Percentiles rank a stretch among this genome's conserved stretches.
These are phyloP conservation scores for Ceratopteris richardii DNA, from an alignment of 75 land plant genomes.

Conservation along the genomic window DNA sequence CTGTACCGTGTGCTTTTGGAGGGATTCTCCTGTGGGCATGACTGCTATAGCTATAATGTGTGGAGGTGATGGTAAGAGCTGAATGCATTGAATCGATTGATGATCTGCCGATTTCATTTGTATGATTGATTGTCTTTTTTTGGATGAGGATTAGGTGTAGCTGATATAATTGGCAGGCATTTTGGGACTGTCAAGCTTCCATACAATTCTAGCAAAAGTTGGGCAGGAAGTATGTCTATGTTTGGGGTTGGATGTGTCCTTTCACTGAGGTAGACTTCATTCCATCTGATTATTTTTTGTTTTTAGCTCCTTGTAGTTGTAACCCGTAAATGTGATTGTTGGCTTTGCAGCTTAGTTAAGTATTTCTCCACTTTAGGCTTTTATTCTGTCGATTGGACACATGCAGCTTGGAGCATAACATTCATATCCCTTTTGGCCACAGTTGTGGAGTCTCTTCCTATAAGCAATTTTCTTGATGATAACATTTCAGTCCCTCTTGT, in stretches of 20 bases:
- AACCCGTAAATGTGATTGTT: too few relatives aligned
- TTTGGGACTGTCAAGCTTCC: slow-evolving; percentile 67
- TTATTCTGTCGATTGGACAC: slow-evolving; percentile 42
- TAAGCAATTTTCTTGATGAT: slow-evolving; percentile 52
- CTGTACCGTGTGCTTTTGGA: slow-evolving; percentile 69
- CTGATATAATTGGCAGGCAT: slow-evolving; percentile 87
- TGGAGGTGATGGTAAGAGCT: slow-evolving; percentile 80
- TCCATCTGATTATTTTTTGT: too few relatives aligned
- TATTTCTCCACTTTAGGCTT: slow-evolving; percentile 62
- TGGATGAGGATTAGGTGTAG: slow-evolving; percentile 78
- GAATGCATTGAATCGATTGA: too few relatives aligned
- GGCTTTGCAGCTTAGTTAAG: slow-evolving; percentile 46
- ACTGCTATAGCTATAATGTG: slow-evolving; percentile 77
- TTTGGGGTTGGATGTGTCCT: slow-evolving; percentile 52
- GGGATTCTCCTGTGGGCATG: slow-evolving; percentile 76
- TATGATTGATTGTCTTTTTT: too few relatives aligned
- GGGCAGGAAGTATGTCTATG: slow-evolving; percentile 94
- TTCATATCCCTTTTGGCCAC: slow-evolving; percentile 68
- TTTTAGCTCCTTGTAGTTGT: too few relatives aligned
- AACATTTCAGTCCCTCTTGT: slow-evolving; percentile 80
- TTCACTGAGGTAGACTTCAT: slow-evolving; percentile 43
- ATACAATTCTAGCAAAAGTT: slow-evolving; percentile 73
- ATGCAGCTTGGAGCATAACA: slow-evolving; percentile 39
- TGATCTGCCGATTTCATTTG: too few relatives aligned
- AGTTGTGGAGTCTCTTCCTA: slow-evolving; percentile 78